phyloP scores from a whole-genome alignment of 768 basidiomycete species.

The Suillus bovinus region DNA sequence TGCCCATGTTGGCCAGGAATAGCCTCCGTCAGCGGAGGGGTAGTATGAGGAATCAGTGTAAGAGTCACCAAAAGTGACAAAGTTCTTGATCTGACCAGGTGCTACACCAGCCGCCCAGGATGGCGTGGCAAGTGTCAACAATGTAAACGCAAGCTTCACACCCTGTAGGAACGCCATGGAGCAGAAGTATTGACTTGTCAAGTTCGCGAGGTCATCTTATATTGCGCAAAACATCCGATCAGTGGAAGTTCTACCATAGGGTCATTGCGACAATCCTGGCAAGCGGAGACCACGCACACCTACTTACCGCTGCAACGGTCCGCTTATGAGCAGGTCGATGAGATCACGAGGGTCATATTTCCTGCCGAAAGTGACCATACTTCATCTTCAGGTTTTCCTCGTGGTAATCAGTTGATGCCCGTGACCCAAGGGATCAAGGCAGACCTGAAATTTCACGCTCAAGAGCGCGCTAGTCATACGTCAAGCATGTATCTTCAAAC shows the following conservation, averaged over 20 bases:
- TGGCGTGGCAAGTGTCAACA: constrained; percentile 16
- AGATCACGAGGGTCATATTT: constrained; percentile 5
- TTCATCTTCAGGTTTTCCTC: constrained; percentile 2
- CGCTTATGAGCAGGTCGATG: not conserved
- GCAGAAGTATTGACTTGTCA: not conserved
- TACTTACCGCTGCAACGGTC: constrained; percentile 3
- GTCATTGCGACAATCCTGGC: not conserved
- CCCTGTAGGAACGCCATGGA: constrained; percentile 9
- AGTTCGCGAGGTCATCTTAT: constrained; percentile 10
- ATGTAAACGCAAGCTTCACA: constrained; percentile 9
- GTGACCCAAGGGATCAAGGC: not conserved
- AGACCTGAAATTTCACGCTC: not conserved
- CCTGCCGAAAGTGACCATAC: not conserved
- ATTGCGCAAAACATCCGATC: not conserved
- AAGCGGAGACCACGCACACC: not conserved
- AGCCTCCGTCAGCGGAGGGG: constrained; percentile 39
- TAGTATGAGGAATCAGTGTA: constrained; percentile 55
- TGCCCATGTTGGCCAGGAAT: constrained; percentile 62
- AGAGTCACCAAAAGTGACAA: constrained; percentile 70
- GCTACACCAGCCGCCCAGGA: constrained; percentile 25
- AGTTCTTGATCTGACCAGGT: constrained; percentile 54
- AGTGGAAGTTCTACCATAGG: constrained; percentile 7
- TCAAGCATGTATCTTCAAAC: not conserved
- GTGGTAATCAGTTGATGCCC: not conserved
- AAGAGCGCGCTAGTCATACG: not conserved